Conservation (phyloP, 768 basidiomycete species). For the Ramaria sp. region DNA sequence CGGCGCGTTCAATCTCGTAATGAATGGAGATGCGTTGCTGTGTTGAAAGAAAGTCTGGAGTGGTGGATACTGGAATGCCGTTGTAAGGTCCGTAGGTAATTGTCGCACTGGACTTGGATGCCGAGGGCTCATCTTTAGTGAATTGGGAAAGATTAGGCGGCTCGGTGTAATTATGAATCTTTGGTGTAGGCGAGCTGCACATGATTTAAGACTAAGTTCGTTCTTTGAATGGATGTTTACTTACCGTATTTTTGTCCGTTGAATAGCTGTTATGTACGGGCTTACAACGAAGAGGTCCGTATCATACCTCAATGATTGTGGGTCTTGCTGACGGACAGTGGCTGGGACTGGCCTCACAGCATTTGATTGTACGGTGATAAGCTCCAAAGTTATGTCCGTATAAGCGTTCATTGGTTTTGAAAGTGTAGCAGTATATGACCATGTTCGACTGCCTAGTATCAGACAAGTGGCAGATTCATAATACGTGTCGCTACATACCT, state of each 20-base stretch:
- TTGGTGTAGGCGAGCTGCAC: slow-evolving; percentile 56
- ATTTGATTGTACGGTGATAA: slow-evolving; percentile 74
- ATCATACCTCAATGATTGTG: slow-evolving; percentile 70
- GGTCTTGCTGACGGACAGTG: slow-evolving; percentile 60
- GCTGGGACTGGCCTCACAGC: slow-evolving; percentile 68
- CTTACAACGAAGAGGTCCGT: slow-evolving; percentile 74
- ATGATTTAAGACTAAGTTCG: not conserved
- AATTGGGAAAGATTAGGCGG: slow-evolving; percentile 53
- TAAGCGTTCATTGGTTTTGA: slow-evolving; percentile 49
- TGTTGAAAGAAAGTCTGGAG: slow-evolving; percentile 42
- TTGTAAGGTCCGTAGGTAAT: slow-evolving; percentile 86
- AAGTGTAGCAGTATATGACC: slow-evolving; percentile 52
- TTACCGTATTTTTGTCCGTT: slow-evolving; percentile 82
- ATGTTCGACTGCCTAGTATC: slow-evolving; percentile 24
- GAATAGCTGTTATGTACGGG: slow-evolving; percentile 70
- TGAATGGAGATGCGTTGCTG: slow-evolving; percentile 67
- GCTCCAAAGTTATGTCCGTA: slow-evolving; percentile 60
- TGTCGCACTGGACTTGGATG: slow-evolving; percentile 66
- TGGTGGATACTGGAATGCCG: slow-evolving; percentile 56
- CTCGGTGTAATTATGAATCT: slow-evolving; percentile 61
- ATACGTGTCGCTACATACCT: slow-evolving; percentile 33
- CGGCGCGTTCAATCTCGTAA: slow-evolving; percentile 74
- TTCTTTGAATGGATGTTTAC: slow-evolving; percentile 16
- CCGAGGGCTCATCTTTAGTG: slow-evolving; percentile 40
- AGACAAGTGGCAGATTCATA: not conserved